Evolutionary conservation across 2,329 filamentous ascomycete species (phyloP), one percentile per base, ranked within the genome.

Genomic region (Trichoderma afroharzianum): DNA sequence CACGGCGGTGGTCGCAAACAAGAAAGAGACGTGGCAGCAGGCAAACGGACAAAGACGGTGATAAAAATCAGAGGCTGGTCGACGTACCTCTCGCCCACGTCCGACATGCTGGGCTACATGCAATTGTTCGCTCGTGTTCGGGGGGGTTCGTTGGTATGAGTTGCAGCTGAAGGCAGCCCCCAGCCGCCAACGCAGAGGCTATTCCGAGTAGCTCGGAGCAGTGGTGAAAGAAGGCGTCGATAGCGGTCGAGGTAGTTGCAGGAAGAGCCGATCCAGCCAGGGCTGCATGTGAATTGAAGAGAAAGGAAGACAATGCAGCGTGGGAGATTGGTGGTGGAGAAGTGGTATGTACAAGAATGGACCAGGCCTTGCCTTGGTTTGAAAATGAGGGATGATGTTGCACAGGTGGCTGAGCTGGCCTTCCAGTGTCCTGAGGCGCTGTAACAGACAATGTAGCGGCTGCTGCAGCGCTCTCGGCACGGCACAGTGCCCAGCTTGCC

Each of bases 71-170:
- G 28, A 55, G 68, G 28, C 61, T 36, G 28, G 36, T 21, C 50
- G 50, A 68, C 63, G 64, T 75, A 80, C 79, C 75, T 77, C 15
- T 79, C 77, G 69, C 77, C 77, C 43, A 78, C 73, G 50, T 80
- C 79, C 36, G 79, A 78, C 79, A 80, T 80, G 70, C 18, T 57
- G 74, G 73, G 68, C 70, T 71, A 61, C 55, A 64, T 68, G 43
- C 61, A 70, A 43, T 18, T 39, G 26, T 57, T 63, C 30, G 24
- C 66, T 57, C 43, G 57, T 36, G 57, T 53, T 58, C 26, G 33
- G 36, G 55, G 53, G 55, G 39, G 26, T 24, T 59, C 53, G 55
- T 59, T 59, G 14, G 26, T 59, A 4, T 28, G 28, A 50, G 64
- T 61, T 62, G 33, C 57, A 53, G 39, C 66, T 53, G 57, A 59